These are phyloP conservation scores for Cystobasidium onofrii DNA, from an alignment of 768 basidiomycete species.

Conservation along the genomic window DNA sequence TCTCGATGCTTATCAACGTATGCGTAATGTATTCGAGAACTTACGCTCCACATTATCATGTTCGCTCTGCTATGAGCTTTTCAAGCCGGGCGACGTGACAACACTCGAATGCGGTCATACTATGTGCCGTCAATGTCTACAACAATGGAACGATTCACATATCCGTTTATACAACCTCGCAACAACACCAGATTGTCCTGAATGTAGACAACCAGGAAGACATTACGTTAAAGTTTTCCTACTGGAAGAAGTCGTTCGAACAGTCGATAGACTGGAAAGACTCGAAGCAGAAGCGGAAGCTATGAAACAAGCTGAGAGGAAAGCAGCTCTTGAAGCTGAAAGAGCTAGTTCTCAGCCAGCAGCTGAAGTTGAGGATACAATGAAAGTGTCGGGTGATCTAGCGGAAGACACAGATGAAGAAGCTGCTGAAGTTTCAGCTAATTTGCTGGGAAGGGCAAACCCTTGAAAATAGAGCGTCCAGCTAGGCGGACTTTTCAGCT, in stretches of 20 bases:
- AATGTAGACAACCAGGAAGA: conserved; percentile 23
- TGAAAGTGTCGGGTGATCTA: not conserved
- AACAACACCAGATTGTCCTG: conserved; percentile 29
- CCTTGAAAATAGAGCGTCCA: no score
- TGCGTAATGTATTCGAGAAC: conserved; percentile 25
- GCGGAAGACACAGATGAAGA: not conserved
- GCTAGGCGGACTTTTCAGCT: no score
- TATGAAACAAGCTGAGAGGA: not conserved
- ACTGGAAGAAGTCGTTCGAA: conserved; percentile 25
- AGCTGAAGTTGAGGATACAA: not conserved
- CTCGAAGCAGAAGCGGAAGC: conserved; percentile 6
- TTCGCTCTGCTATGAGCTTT: conserved; percentile 26
- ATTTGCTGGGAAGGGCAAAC: not conserved
- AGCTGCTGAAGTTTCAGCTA: not conserved
- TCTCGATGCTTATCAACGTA: not conserved
- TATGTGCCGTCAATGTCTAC: not conserved
- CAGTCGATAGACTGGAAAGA: conserved; percentile 15
- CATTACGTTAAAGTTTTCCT: conserved; percentile 26
- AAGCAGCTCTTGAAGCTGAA: not conserved
- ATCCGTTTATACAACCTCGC: conserved; percentile 15
- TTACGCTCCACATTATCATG: conserved; percentile 10
- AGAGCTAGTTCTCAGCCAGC: not conserved
- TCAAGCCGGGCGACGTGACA: not conserved
- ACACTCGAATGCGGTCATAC: conserved; percentile 29
- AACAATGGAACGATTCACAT: conserved; percentile 6